Base-by-base conservation (phyloP, 2,329 filamentous ascomycete species). In the Calonectria henricotiae region DNA sequence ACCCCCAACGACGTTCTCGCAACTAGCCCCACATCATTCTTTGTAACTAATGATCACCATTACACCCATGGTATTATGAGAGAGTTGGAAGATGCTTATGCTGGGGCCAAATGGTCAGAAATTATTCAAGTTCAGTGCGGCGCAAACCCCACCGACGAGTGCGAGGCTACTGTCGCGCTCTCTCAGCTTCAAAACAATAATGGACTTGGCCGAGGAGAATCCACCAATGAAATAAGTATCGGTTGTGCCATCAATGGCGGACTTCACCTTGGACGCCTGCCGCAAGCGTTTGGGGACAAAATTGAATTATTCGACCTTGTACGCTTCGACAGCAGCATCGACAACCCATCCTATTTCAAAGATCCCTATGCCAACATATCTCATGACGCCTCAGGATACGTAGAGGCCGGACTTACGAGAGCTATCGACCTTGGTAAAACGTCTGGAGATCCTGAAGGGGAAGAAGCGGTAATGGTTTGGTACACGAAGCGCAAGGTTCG, bases 1-100 rank as follows among this genome's bases (percentile, higher is more conserved):
- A 91, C 89, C 0, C 89, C 90, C 1, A 91, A 91, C 71, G 90
- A 92, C 71, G 79, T 92, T 13, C 78, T 86, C 6, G 88, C 85
- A 2, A 74, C 80, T 4, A 86, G 82, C 0, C 83, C 86, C 0
- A 80, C 75, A 13, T 85, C 85, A 0, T 85, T 91, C 76, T 87
- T 88, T 61, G 86, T 91, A 6, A 91, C 89, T 0, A 91, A 91
- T 71, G 90, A 91, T 71, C 89, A 91, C 65, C 79, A 80, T 72
- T 85, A 90, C 76, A 83, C 82, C 0, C 83, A 86, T 1, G 89
- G 89, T 0, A 5, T 77, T 0, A 76, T 85, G 79, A 83, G 89
- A 2, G 9, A 75, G 0, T 1, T 90, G 0, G 90, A 91, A 72
- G 84, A 87, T 39, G 0, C 86, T 0, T 80, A 82, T 35, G 78